Evolutionary conservation across 179 eudicot species (phyloP).

Genomic region (Corrigiola litoralis): DNA sequence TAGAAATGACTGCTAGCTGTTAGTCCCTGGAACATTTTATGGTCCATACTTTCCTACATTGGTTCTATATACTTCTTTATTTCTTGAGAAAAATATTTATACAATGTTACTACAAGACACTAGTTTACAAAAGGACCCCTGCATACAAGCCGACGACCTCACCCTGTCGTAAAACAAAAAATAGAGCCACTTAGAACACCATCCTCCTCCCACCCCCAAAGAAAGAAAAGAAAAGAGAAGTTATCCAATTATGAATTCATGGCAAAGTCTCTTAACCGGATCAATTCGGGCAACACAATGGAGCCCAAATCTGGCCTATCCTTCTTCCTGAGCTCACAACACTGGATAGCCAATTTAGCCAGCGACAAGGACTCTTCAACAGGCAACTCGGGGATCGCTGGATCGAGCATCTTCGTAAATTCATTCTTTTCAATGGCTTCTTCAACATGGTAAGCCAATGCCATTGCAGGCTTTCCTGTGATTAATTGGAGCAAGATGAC

Average conservation of each 20-base stretch:
- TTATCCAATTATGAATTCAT: background rate
- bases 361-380: slow-evolving; percentile 45
- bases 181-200: background rate
- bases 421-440: slow-evolving; percentile 47
- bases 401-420: slow-evolving; percentile 54
- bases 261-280: slow-evolving; percentile 43
- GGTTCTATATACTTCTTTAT: too few species aligned
- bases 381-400: slow-evolving; percentile 58
- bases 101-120: slow-evolving; percentile 1
- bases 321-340: slow-evolving; percentile 65
- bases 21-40: too few species aligned
- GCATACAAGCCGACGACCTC: background rate
- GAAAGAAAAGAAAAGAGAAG: background rate
- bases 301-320: slow-evolving; percentile 74
- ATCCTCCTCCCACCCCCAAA: background rate
- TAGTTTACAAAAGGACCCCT: too few species aligned
- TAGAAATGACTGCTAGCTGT: too few species aligned
- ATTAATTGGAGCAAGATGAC: slow-evolving; percentile 58
- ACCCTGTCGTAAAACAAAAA: background rate
- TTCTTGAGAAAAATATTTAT: too few species aligned
- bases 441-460: slow-evolving; percentile 47
- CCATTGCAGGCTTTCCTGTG: slow-evolving; percentile 68
- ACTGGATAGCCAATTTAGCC: slow-evolving; percentile 55
- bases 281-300: slow-evolving; percentile 59
- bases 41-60: too few species aligned